Base-by-base conservation (phyloP, 345 rosid species). In the Melaleuca alternifolia region DNA sequence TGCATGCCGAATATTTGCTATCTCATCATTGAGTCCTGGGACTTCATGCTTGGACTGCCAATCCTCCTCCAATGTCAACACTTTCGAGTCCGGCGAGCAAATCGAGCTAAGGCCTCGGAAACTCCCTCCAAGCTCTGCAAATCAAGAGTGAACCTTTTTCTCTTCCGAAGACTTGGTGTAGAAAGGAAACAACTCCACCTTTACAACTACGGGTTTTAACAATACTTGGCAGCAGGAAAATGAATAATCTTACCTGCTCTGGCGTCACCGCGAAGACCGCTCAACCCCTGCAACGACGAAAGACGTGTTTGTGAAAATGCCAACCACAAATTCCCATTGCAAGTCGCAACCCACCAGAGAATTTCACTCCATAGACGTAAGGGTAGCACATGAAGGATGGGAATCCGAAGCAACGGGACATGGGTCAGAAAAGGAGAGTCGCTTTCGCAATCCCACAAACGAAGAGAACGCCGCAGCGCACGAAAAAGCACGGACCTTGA, bases 1-100 rank as follows among this genome's bases (percentile, higher is more conserved):
- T 79, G 95, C 94, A 21, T 46, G 85, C 24, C 95, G 93, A 87
- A 97, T 94, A 86, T 88, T 90, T 44, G 88, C 85, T 88, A 96
- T 89, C 76, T 93, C 98, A 82, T 92, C 92, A 3, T 91, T 88
- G 20, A 44, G 56, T 50, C 59, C 85, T 5, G 48, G 88, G 84
- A 86, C 85, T 37, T 86, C 91, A 21, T 85, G 89, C 33, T 86
- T 87, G 7, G 86, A 84, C 18, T 10, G 53, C 82, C 84, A 87
- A 51, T 77, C 90, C 84, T 91, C 92, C 46, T 88, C 92, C 24
- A 90, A 87, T 54, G 89, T 93, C 51, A 88, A 89, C 6, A 89
- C 48, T 24, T 88, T 85, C 46, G 91, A 86, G 71, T 89, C 92
- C 24, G 91, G 46, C 11, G 92, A 88, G 30, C 87, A 84, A 77